Conservation (phyloP, 345 rosid genomes). For the Triadica sebifera region DNA sequence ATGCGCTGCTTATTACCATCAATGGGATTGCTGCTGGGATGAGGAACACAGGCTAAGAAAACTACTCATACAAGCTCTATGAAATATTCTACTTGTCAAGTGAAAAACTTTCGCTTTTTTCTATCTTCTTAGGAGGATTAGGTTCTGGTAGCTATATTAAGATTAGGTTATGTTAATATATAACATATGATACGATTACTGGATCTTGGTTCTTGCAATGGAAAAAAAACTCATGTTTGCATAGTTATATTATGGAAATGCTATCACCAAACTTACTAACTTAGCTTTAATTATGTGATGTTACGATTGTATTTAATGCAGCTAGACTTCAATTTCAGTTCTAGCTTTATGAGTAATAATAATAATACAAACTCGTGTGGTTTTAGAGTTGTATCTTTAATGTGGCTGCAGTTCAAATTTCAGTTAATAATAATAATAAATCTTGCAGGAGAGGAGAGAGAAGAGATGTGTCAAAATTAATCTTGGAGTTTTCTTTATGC, state of each 20-base stretch:
- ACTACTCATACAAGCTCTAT: not conserved
- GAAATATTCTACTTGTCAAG: not conserved
- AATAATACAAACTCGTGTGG: no score
- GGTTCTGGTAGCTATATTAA: not conserved
- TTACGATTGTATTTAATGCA: no score
- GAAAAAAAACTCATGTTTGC: not conserved
- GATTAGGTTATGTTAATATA: not conserved
- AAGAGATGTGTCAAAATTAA: no score
- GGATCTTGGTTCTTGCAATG: not conserved
- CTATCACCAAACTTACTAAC: not conserved
- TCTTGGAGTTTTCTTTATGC: no score
- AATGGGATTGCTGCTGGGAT: constrained; percentile 97
- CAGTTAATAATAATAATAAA: no score
- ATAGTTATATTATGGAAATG: not conserved
- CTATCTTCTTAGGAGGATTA: no score
- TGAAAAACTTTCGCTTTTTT: not conserved
- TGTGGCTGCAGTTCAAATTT: no score
- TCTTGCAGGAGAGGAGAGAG: no score
- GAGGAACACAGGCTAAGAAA: constrained; percentile 66
- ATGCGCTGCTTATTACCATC: constrained; percentile 88
- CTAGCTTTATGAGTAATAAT: no score
- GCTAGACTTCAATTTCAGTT: no score
- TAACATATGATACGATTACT: not conserved
- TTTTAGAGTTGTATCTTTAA: no score
- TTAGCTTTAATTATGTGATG: no score